Evolutionary conservation across 192 early-diverging fungal species (phyloP), one percentile per base, ranked within the genome.

Genomic region (Linnemannia hyalina): DNA sequence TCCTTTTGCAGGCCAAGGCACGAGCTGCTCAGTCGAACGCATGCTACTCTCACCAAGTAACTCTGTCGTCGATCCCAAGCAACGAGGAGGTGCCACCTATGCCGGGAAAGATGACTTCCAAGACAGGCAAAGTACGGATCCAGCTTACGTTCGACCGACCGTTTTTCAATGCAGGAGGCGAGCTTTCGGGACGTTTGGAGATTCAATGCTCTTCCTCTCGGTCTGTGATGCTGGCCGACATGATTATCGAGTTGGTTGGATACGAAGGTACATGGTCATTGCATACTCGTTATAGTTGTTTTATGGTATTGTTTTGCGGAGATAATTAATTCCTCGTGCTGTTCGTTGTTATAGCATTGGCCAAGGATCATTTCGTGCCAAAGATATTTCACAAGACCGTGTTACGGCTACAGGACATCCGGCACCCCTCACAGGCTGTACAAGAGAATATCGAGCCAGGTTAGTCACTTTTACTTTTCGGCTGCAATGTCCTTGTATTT

Each of bases 141-240:
- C 84, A 86, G 54, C 60, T 86, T 1, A 86, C 80, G 0, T 86
- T 86, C 54, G 84, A 86, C 41, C 76, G 76, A 5, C 84, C 84
- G 1, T 86, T 74, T 52, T 86, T 86, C 68, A 86, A 86, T 42
- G 79, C 84, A n/a, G 84, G 84, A 40, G 84, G 84, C n/a, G 84
- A 86, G 55, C 65, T 86, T 8, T 86, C 84, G n/a, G 84, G 84
- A 15, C 55, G 84, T 18, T 41, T 86, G 6, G 84, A 86, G 54
- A 74, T 86, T 1, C 84, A 86, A 32, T 86, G 84, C 42, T 86
- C 84, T 2, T 80, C 84, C 0, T 86, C 84, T 22, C 70, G 76
- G 10, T 86, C 84, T 15, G 74, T 86, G 36, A 77, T 70, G 84
- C 26, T 86, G 38, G 75, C 84, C 41, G 84, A 86, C 60, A 81